Evolutionary conservation across 2,329 filamentous ascomycete genomes (phyloP).

Genomic region (Aureobasidium musti): DNA sequence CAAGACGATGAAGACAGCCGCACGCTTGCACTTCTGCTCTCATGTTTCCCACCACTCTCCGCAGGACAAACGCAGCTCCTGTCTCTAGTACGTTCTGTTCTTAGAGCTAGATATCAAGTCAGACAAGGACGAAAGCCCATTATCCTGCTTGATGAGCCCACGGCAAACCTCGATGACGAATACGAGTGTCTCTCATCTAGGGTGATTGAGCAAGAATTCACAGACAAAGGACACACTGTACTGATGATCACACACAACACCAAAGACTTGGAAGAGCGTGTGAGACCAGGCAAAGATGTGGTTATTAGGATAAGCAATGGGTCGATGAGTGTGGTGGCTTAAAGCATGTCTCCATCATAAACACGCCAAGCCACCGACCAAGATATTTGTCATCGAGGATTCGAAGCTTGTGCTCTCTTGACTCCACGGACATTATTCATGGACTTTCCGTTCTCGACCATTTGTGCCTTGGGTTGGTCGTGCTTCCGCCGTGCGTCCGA

Average conservation of each 20-base stretch:
- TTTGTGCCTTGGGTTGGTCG: background rate
- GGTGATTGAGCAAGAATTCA: slow-evolving; percentile 45
- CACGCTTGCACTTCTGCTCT: slow-evolving; percentile 33
- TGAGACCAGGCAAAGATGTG: background rate
- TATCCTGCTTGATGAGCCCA: slow-evolving; percentile 43
- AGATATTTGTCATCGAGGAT: background rate
- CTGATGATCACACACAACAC: slow-evolving; percentile 60
- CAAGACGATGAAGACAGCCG: slow-evolving; percentile 37
- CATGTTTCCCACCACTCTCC: slow-evolving; percentile 35
- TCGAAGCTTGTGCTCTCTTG: background rate
- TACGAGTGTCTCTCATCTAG: background rate
- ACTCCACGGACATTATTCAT: background rate
- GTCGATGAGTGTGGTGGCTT: background rate
- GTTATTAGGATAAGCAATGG: background rate
- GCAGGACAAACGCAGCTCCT: slow-evolving; percentile 56
- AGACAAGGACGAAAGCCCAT: slow-evolving; percentile 34
- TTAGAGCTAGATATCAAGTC: slow-evolving; percentile 40
- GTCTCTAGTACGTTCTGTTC: slow-evolving; percentile 51
- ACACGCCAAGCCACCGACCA: background rate
- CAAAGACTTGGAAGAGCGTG: slow-evolving; percentile 30
- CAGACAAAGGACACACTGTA: slow-evolving; percentile 55
- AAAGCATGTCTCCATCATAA: background rate
- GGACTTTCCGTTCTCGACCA: slow-evolving; percentile 2
- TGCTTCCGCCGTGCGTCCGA: background rate
- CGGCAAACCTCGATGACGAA: slow-evolving; percentile 24